Conservation (phyloP, 2,329 filamentous ascomycete species). For the Juglanconis sp. region DNA sequence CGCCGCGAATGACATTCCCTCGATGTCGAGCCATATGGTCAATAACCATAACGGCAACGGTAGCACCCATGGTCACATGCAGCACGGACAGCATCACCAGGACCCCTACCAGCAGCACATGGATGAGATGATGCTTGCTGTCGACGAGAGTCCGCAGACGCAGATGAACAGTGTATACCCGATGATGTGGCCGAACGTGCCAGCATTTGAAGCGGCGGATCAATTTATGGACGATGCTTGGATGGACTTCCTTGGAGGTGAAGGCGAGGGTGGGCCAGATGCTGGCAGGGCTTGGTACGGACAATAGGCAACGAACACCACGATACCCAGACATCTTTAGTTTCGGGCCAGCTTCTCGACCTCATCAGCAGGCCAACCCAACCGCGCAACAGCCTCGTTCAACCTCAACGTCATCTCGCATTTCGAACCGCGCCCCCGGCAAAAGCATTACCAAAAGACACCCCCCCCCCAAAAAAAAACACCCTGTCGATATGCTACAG, state of each 20-base stretch:
- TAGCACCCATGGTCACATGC: conserved; percentile 12
- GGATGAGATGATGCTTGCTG: conserved; percentile 23
- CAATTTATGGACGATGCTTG: conserved; percentile 37
- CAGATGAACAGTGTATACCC: conserved; percentile 40
- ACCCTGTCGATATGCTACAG: background rate
- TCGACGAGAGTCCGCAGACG: conserved; percentile 38
- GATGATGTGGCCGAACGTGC: conserved; percentile 45
- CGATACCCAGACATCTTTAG: background rate
- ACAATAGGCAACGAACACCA: background rate
- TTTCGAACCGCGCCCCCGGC: background rate
- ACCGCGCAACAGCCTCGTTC: too few relatives aligned
- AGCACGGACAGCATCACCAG: conserved; percentile 11
- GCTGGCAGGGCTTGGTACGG: conserved; percentile 14
- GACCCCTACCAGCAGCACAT: conserved; percentile 18
- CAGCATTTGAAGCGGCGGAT: conserved; percentile 33
- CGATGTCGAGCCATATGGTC: conserved; percentile 1
- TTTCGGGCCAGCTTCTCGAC: background rate
- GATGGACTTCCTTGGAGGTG: conserved; percentile 32
- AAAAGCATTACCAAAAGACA: background rate
- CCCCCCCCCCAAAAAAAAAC: background rate
- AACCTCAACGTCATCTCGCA: too few relatives aligned
- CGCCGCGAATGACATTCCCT: conserved; percentile 8
- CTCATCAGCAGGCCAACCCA: background rate
- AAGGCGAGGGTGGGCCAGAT: conserved; percentile 16
- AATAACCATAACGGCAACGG: conserved; percentile 5